These are phyloP conservation scores for Phlyctochytrium planicorne DNA, from an alignment of 192 early-diverging fungal genomes.

Conservation along the genomic window DNA sequence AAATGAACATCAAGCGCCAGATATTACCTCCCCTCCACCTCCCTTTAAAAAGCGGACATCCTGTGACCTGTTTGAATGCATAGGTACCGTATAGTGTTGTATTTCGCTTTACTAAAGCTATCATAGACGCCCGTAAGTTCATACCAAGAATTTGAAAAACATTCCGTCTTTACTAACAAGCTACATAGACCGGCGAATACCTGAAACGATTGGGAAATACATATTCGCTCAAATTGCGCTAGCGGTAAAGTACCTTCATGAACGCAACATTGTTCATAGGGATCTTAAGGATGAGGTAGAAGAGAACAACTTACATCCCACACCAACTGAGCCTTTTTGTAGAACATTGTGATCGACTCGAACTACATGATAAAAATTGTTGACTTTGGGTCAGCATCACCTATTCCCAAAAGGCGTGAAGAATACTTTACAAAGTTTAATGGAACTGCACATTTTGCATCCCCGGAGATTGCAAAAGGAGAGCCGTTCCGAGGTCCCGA, in stretches of 20 bases:
- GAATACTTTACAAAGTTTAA: conserved; percentile 47
- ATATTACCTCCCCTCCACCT: no score
- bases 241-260: conserved; percentile 42
- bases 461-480: conserved; percentile 40
- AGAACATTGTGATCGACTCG: conserved; percentile 49
- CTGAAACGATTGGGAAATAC: conserved; percentile 18
- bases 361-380: conserved; percentile 46
- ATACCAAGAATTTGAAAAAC: conserved; percentile 1
- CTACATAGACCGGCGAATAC: conserved; percentile 31
- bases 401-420: conserved; percentile 31
- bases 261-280: conserved; percentile 37
- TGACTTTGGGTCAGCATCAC: conserved; percentile 48
- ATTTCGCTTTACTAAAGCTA: neutral
- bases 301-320: no score
- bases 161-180: neutral
- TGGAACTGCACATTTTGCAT: conserved; percentile 50
- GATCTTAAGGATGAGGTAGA: conserved; percentile 54
- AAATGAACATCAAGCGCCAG: neutral
- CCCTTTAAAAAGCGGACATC: conserved; percentile 36
- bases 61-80: conserved; percentile 57
- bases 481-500: conserved; percentile 46
- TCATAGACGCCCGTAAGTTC: conserved; percentile 9
- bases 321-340: neutral
- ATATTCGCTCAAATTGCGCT: conserved; percentile 51
- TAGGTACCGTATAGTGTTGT: conserved; percentile 39